Evolutionary conservation across 192 early-diverging fungal species (phyloP), one percentile per base, ranked within the genome.

Genomic region (Gaertneriomyces semiglobifer): DNA sequence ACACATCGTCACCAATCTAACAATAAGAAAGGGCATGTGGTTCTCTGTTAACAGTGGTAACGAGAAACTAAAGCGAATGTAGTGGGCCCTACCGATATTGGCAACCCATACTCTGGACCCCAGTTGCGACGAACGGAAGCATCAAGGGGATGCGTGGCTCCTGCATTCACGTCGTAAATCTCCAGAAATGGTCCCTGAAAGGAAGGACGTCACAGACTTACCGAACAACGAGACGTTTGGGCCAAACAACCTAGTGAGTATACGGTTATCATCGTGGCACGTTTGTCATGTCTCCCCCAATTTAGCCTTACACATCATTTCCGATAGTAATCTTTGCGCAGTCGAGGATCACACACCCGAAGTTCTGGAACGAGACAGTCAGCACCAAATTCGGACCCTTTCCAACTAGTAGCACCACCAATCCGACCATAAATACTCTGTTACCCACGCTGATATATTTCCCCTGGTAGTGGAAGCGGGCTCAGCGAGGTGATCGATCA

Each of bases 1-100:
- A 96, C 40, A 90, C 89, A 68, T 93, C 81, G 57, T 90, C 85
- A 20, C 92, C 94, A 58, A 98, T 96, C 69, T 71, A 48, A 11
- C 11, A 51, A 14, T 20, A 66, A 44, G 7, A 33, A 33, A 33
- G 25, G 25, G 25, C 2, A 33, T 33, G 25, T 33, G 25, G 58
- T 56, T 40, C 54, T 58, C 14, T 9, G 25, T 16, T 18, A 60
- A 2, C 25, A 33, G 25, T 33, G 41, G 41, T 11, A 67, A 14
- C 11, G 11, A 38, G 41, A 11, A 58, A 10, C 19, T 53, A 9
- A 67, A 11, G 1, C 12, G 5, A 12, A 60, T 11, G 20, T 14
- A 42, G 41, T 16, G 38, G 12, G 39, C 5, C 62, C 39, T 51
- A 71, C 69, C 44, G 55, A 68, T 44, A 81, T 79, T 12, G 72